phyloP scores from a whole-genome alignment of 2,329 filamentous ascomycete species.

The Westerdykella aurantiaca region DNA sequence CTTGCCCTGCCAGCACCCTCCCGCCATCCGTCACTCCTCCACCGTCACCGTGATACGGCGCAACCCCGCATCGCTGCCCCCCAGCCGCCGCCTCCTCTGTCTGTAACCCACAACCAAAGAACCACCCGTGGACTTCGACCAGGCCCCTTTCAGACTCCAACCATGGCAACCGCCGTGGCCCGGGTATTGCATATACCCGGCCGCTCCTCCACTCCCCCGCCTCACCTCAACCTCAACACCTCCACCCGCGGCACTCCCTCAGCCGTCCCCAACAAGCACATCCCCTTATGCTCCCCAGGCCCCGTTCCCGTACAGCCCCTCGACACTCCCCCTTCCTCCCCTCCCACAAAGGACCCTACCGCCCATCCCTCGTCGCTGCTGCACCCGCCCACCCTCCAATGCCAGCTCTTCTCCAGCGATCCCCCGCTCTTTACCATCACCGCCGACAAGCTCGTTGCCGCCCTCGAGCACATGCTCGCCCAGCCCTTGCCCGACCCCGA shows the following conservation, averaged over 20 bases:
- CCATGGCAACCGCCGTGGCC: conserved; percentile 42
- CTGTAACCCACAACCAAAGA: too few relatives aligned
- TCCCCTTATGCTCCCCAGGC: conserved; percentile 82
- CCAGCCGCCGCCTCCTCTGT: background rate
- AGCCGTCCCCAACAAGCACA: conserved; percentile 76
- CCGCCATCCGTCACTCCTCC: background rate
- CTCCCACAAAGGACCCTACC: conserved; percentile 51
- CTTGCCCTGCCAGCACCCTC: background rate
- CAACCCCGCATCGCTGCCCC: too few relatives aligned
- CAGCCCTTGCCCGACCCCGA: conserved; percentile 79
- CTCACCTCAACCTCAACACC: conserved; percentile 55
- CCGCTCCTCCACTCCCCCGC: conserved; percentile 43
- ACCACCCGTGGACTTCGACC: too few relatives aligned
- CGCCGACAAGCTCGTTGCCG: conserved; percentile 61
- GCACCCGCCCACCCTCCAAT: conserved; percentile 64
- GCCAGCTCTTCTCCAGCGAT: conserved; percentile 46
- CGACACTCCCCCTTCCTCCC: conserved; percentile 52
- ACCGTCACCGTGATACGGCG: background rate
- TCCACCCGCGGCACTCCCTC: conserved; percentile 53
- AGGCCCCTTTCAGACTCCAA: conserved; percentile 4
- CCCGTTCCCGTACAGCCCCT: conserved; percentile 50
- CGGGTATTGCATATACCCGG: conserved; percentile 32
- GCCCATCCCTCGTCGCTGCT: conserved; percentile 63
- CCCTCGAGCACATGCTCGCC: conserved; percentile 67
- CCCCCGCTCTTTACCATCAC: conserved; percentile 68